Evolutionary conservation across 2,329 filamentous ascomycete species (phyloP), one percentile per base, ranked within the genome.

Genomic region (Paecilomyces formosus): DNA sequence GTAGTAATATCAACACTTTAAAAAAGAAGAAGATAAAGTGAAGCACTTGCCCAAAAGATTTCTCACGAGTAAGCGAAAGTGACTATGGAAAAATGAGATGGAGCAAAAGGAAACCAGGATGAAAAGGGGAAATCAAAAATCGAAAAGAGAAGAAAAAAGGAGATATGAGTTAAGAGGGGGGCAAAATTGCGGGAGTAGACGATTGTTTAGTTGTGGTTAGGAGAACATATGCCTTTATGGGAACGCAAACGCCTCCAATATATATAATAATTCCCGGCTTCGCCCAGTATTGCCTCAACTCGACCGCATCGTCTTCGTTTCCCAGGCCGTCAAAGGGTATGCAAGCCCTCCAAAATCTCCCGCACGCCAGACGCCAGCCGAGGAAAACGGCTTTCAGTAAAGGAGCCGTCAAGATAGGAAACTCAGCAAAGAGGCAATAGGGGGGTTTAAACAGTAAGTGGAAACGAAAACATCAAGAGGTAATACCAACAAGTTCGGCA

Each of bases 231-330:
- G 50, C 11, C 39, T 45, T 52, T 52, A 52, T 15, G 50, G 26
- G 13, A 52, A 15, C 26, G 21, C 12, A 24, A 52, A 52, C 50
- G 50, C 50, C 50, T 52, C 50, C 50, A 7, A 52, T 24, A 52
- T 24, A 52, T 52, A 52, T 52, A 52, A 45, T 21, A 45, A 45
- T 45, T 55, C 52, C 21, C 49, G 45, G 56, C 54, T 55, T 52
- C 50, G 50, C 50, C 50, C 50, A 52, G 21, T 52, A 52, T 52
- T 52, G 50, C 50, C 55, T 58, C 54, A 54, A 58, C 57, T 58
- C 45, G 39, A 53, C 54, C 21, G 30, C 30, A 52, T 59, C 55
- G 57, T 57, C 55, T 59, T 51, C 49, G 51, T 59, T 59, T 54
- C 33, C 35, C 57, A 57, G 30, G 55, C 55, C 57, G 57, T 56